Percentiles rank a stretch among this genome's conserved stretches.
Evolutionary conservation across 257 asterid species (phyloP).

Genomic region (Rhazya stricta): DNA sequence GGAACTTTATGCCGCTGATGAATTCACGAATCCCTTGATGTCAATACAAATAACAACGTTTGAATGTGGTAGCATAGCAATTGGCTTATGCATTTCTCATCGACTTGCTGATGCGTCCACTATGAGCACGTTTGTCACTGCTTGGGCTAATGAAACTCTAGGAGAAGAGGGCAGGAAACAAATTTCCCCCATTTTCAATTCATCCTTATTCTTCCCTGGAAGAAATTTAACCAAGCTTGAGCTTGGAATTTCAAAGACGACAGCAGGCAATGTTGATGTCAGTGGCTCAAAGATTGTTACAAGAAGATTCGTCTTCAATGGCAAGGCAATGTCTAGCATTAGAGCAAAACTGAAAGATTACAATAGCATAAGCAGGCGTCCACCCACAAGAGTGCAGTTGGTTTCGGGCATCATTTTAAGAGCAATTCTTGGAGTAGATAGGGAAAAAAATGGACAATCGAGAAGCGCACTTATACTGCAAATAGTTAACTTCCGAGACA

Average conservation of each 20-base stretch:
- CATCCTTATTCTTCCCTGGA: constrained; percentile 21
- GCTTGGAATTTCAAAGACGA: background rate
- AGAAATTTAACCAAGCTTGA: constrained; percentile 2
- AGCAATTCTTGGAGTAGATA: constrained; percentile 13
- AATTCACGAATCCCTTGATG: constrained; percentile 2
- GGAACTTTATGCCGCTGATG: background rate
- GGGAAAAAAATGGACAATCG: constrained; percentile 3
- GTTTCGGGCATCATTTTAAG: constrained; percentile 19
- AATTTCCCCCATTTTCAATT: constrained; percentile 16
- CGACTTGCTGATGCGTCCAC: constrained; percentile 23
- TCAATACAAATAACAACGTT: constrained; percentile 18
- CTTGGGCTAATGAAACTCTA: constrained; percentile 24
- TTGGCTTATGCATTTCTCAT: constrained; percentile 25
- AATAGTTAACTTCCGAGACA: constrained; percentile 20
- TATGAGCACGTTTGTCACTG: constrained; percentile 18
- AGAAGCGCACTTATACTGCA: constrained; percentile 4
- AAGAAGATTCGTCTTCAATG: constrained; percentile 19
- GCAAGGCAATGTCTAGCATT: constrained; percentile 12
- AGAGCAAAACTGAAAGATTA: background rate
- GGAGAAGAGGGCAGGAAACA: background rate
- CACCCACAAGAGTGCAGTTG: constrained; percentile 18
- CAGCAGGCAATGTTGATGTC: background rate
- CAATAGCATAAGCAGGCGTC: background rate
- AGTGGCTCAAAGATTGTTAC: constrained; percentile 12
- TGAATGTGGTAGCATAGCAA: constrained; percentile 30